Evolutionary conservation across 768 basidiomycete species (phyloP).

Genomic region (Suillus subaureus): DNA sequence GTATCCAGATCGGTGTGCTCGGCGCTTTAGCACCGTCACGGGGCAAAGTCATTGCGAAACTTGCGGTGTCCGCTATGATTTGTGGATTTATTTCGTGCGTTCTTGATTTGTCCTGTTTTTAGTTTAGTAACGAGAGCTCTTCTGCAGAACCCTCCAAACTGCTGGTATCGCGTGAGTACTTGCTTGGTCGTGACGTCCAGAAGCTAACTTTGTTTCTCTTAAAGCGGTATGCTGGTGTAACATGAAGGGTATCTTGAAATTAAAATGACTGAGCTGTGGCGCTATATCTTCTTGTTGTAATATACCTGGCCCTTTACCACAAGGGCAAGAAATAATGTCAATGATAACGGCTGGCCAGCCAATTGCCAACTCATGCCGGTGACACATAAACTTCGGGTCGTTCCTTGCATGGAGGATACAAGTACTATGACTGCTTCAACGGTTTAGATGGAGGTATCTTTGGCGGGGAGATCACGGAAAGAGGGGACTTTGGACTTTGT

Average conservation of each 20-base stretch:
- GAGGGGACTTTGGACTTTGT: no score
- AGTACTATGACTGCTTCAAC: neutral
- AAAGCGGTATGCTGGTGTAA: slow-evolving; percentile 51
- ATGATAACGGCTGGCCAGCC: neutral
- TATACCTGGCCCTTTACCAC: neutral
- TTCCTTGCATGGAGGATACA: neutral
- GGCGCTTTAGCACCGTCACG: slow-evolving; percentile 69
- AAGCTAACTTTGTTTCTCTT: slow-evolving; percentile 26
- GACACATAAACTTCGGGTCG: neutral
- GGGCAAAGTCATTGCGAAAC: slow-evolving; percentile 67
- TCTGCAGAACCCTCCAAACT: slow-evolving; percentile 50
- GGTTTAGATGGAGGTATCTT: no score
- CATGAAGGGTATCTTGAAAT: slow-evolving; percentile 23
- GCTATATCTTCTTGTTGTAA: neutral
- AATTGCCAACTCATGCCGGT: neutral
- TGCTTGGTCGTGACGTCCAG: neutral
- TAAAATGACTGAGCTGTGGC: neutral
- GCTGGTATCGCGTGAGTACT: slow-evolving; percentile 57
- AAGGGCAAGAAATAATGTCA: neutral
- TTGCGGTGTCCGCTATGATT: slow-evolving; percentile 69
- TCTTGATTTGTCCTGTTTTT: neutral
- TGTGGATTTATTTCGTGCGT: slow-evolving; percentile 64
- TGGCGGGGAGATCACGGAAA: no score
- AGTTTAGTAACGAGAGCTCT: neutral
- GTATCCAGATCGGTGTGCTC: slow-evolving; percentile 84